Evolutionary conservation across 768 basidiomycete genomes (phyloP), one percentile per base, ranked within the genome.

Genomic region (Tulasnella sp.): DNA sequence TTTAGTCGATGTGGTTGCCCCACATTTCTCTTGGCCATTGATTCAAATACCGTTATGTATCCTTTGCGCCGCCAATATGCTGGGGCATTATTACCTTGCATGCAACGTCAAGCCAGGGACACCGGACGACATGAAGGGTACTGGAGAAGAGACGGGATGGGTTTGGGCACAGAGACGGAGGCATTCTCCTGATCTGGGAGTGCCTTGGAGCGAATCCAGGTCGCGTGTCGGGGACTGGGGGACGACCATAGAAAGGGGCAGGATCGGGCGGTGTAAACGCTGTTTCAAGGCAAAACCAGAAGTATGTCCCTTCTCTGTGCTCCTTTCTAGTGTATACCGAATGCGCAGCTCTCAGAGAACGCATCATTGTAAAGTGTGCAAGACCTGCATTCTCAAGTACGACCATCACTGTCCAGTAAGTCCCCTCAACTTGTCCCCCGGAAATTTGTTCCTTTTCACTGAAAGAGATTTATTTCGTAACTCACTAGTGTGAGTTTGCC

Each of bases 321-420:
- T 34, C 19, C 42, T 37, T 64, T n/a, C 26, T 37, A 35, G 32
- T 36, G 19, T 17, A 67, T 37, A 63, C 72, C 71, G 40, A 73
- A 63, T 71, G 72, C 67, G 75, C 71, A 36, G 36, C 32, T 41
- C 44, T 67, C 79, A 96, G 94, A 88, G 95, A 81, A 85, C 95
- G 9, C 95, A 98, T 78, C 95, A 96, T 80, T 97, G 95, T 81
- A 85, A 89, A 32, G 89, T 97, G 78, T 97, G 95, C 79, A 92
- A 94, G 76, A 86, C 85, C 67, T 97, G 95, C 77, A 88, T 97
- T 34, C 79, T 98, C 62, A 94, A 94, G 78, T 95, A 89, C 78
- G 93, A 94, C 77, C 93, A 94, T 76, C 93, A 94, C 79, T 94
- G 93, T 81, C 92, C 92, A 72, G 91, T 93, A 78, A 79, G 90